Evolutionary conservation across 148 eudicot species (phyloP).

Genomic region (Talinum fruticosum): DNA sequence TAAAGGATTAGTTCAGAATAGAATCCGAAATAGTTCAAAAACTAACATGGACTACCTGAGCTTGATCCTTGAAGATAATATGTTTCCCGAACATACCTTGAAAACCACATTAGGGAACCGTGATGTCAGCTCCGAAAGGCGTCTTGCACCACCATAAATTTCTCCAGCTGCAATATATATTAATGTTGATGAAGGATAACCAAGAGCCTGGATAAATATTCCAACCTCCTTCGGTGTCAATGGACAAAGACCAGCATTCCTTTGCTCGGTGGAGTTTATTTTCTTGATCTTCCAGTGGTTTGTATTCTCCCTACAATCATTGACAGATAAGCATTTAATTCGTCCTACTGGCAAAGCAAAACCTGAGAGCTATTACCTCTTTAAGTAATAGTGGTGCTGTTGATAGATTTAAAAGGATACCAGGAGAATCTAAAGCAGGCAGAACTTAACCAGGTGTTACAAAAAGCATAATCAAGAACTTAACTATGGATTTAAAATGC

Average conservation of each 20-base stretch:
- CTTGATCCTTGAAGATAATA: background rate
- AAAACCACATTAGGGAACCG: slow-evolving; percentile 79
- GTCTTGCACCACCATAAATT: slow-evolving; percentile 75
- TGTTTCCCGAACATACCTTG: slow-evolving; percentile 41
- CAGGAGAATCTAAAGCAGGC: too few species aligned
- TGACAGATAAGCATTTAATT: slow-evolving; percentile 3
- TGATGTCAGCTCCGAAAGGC: slow-evolving; percentile 65
- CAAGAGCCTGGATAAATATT: slow-evolving; percentile 76
- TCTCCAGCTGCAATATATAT: slow-evolving; percentile 94
- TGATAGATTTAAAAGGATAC: background rate
- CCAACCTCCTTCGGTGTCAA: slow-evolving; percentile 90
- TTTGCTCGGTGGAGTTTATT: slow-evolving; percentile 77
- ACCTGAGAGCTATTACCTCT: background rate
- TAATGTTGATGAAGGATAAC: slow-evolving; percentile 67
- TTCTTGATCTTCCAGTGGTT: slow-evolving; percentile 89
- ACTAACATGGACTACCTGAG: background rate
- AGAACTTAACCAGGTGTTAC: too few species aligned
- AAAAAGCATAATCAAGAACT: too few species aligned
- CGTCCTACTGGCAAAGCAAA: background rate
- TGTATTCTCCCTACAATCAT: slow-evolving; percentile 60
- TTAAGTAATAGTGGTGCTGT: slow-evolving; percentile 3
- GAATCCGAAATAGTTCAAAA: background rate
- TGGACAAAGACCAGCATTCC: slow-evolving; percentile 76
- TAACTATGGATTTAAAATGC: too few species aligned
- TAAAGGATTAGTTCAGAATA: slow-evolving; percentile 14